Evolutionary conservation across 257 asterid species (phyloP), one percentile per base, ranked within the genome.

Genomic region (Ballota nigra): DNA sequence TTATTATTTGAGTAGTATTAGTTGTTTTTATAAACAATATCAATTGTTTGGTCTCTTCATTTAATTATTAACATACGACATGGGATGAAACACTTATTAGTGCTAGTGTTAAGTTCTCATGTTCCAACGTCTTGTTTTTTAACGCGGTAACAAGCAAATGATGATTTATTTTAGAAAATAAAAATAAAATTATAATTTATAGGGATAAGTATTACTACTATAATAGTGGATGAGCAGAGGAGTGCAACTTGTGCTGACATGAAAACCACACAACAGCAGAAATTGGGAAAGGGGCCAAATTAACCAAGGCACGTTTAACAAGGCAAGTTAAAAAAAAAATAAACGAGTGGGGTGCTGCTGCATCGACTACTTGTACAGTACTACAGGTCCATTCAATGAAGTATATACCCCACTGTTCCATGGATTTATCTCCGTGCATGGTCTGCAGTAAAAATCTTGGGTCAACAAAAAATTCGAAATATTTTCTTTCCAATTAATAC

Each of bases 181-280:
- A 31, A 5, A 31, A 31, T 31, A 31, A 31, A 31, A 31, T 3
- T 31, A 9, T 33, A 33, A n/a, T n/a, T n/a, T n/a, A n/a, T n/a
- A n/a, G n/a, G n/a, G n/a, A n/a, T n/a, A n/a, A n/a, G n/a, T n/a
- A n/a, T n/a, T n/a, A n/a, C n/a, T n/a, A n/a, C n/a, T 8, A 8
- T 1, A 36, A 7, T 3, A 13, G 16, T 13, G 23, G 59, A 51
- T 52, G 85, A 82, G 93, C 8, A 36, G 60, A 11, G 70, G 79
- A 75, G 82, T 70, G 79, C 83, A 81, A 79, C 36, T 79, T 84
- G 89, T 52, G 86, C 69, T 83, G 87, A 80, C 86, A 74, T 80
- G 91, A 84, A 73, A 84, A 76, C 78, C 79, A 82, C 82, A 38
- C 41, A 41, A 82, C 80, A 73, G 8, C 7, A 47, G 59, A 8